Percentiles rank a stretch among this genome's conserved stretches.
Evolutionary conservation across 139 green algal species (phyloP).

Genomic region (Picochlorum costavermella): DNA sequence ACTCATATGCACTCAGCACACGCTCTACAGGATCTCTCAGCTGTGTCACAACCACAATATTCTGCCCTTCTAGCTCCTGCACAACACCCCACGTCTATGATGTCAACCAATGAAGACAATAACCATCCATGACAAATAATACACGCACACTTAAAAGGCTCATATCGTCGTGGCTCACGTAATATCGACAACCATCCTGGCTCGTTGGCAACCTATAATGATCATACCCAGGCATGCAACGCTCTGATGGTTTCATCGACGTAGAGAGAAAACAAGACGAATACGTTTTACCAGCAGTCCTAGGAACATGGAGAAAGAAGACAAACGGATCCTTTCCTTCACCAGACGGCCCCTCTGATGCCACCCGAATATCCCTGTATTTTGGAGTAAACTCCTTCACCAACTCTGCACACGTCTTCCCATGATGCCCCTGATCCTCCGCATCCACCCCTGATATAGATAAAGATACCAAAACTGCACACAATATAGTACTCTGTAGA

Average conservation of each 20-base stretch:
- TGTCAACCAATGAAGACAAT: too few species aligned
- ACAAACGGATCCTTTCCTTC: constrained; percentile 36
- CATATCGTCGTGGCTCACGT: constrained; percentile 84
- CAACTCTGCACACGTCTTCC: too few species aligned
- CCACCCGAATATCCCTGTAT: not conserved
- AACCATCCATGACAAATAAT: not conserved
- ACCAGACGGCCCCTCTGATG: not conserved
- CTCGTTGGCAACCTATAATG: constrained; percentile 59
- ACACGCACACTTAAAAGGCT: constrained; percentile 32
- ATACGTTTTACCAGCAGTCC: constrained; percentile 84
- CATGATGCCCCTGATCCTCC: too few species aligned
- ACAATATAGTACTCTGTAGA: too few species aligned
- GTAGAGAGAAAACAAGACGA: constrained; percentile 75
- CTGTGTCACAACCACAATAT: constrained; percentile 50
- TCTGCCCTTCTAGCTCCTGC: not conserved
- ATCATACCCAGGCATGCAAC: constrained; percentile 78
- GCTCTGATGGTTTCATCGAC: constrained; percentile 30
- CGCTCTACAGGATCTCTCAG: constrained; percentile 70
- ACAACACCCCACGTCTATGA: not conserved
- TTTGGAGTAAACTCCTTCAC: too few species aligned
- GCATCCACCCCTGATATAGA: too few species aligned
- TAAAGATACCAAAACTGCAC: too few species aligned
- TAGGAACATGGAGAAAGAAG: constrained; percentile 91
- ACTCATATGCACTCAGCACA: constrained; percentile 84
- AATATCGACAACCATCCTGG: constrained; percentile 53